Evolutionary conservation across 192 early-diverging fungal genomes (phyloP), one percentile per base, ranked within the genome.

Genomic region (Coemansia umbellata): DNA sequence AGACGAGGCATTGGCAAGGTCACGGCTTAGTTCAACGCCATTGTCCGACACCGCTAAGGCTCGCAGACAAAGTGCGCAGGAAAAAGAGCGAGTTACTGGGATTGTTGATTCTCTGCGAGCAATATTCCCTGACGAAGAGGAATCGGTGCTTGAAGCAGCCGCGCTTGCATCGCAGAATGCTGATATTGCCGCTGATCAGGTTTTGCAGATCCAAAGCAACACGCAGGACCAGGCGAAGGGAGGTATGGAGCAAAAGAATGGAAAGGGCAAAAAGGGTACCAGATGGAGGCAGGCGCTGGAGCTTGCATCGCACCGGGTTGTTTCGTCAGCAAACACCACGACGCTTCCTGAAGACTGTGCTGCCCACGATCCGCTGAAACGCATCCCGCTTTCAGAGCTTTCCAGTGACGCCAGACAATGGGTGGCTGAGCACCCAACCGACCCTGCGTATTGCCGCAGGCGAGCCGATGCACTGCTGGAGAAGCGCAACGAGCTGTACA

Each of bases 401-500:
- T 52, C 73, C 5, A 53, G 43, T 3, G 61, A 43, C 18, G 73
- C 73, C 4, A 60, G 73, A 5, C 44, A 31, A 21, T 76, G 73
- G 73, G 54, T 67, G 10, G 45, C 54, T 0, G 47, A 41, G 26
- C 61, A 65, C 45, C 37, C 50, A 9, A 37, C 47, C 4, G 73
- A 69, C 26, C 47, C 73, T 2, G 61, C 45, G 11, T 56, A 61
- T 18, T 76, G 73, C 53, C 66, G 73, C 5, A 18, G 52, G 35
- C 50, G 48, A 2, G 61, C 66, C 4, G 55, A 43, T 15, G 61
- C 47, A 14, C 15, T 40, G 0, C 14, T 61, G n/a, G 26, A 27
- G 4, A 44, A 56, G 35, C 73, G 73, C 50, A 69, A 76, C 53
- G 73, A 61, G 47, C 54, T 76, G 10, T 76, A 76, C 18, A 10